phyloP scores from a whole-genome alignment of 352 stramenopile genomes.

The Pythium chondricola region DNA sequence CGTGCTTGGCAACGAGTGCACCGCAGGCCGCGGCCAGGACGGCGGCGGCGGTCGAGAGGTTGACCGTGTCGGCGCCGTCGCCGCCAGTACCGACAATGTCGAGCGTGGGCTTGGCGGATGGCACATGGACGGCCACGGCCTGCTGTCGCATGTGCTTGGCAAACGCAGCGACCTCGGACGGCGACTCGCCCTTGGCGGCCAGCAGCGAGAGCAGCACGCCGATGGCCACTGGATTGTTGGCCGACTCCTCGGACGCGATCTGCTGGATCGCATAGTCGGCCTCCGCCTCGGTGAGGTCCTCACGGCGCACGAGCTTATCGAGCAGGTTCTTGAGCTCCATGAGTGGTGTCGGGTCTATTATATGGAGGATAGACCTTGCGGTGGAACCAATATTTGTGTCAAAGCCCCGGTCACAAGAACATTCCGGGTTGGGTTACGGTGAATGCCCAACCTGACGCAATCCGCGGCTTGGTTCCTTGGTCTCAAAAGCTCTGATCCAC shows the following conservation, averaged over 20 bases:
- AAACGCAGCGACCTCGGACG: constrained; percentile 93
- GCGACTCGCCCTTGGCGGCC: constrained; percentile 92
- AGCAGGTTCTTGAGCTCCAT: constrained; percentile 77
- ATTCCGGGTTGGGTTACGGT: constrained; percentile 18
- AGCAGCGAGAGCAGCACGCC: constrained; percentile 93
- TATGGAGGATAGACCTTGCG: not conserved
- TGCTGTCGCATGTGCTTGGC: constrained; percentile 94
- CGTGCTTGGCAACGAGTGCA: constrained; percentile 94
- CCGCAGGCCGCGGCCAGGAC: constrained; percentile 94
- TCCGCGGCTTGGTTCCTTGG: no score
- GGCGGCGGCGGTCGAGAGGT: constrained; percentile 94
- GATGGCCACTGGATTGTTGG: constrained; percentile 61
- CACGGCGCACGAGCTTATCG: constrained; percentile 59
- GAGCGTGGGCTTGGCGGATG: constrained; percentile 75
- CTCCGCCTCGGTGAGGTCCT: constrained; percentile 68
- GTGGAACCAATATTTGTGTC: not conserved
- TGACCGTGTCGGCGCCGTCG: constrained; percentile 98
- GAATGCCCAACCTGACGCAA: constrained; percentile 18
- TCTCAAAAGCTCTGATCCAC: no score
- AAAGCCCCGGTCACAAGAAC: constrained; percentile 15
- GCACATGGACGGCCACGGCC: constrained; percentile 68
- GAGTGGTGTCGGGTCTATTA: not conserved
- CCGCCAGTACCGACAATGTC: constrained; percentile 99
- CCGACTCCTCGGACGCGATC: constrained; percentile 61
- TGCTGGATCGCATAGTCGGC: constrained; percentile 60